Base-by-base conservation (phyloP, 140 eudicot species). In the Senecio squalidus region DNA sequence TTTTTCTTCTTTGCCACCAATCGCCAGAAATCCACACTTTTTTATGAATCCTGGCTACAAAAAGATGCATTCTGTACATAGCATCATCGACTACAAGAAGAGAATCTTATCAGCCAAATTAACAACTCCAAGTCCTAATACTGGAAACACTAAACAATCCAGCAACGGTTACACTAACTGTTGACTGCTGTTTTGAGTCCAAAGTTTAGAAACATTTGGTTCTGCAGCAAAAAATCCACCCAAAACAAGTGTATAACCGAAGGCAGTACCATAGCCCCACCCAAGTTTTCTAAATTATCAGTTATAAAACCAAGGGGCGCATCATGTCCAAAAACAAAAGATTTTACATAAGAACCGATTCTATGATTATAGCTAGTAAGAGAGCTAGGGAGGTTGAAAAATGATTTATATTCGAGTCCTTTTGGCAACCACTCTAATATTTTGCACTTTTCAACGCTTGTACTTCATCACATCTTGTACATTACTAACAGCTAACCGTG, bases 141-240 rank as follows among this genome's bases (percentile, higher is more conserved):
- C n/a, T 0, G 92, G 86, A 51, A 83, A 84, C 39, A 83, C 71
- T 52, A 83, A n/a, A 24, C 10, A 83, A 60, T 45, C 92, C 66
- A 30, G 84, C 83, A 21, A 76, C 77, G 3, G 59, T 79, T 11
- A 83, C 74, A 27, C 92, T 84, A 55, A 83, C 49, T 4, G 71
- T 83, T 0, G 92, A 83, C 49, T 4, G 71, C 79, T 0, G 92
- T 83, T 15, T 76, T 62, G 6, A 60, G 13, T 22, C 92, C 86
- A 14, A n/a, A 83, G 84, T 49, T 51, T 73, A 8, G 33, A 49
- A 3, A 65, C 72, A 9, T 60, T 61, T 14, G 91, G 91, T 29
- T 86, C 91, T 74, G 79, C 91, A 6, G 81, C 85, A 64, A 83
- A 78, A 80, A 80, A 67, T 0, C 92, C 92, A 1, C 86, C 92